Evolutionary conservation across 805 yeast species (phyloP).

Genomic region (Clavispora carvajalis): DNA sequence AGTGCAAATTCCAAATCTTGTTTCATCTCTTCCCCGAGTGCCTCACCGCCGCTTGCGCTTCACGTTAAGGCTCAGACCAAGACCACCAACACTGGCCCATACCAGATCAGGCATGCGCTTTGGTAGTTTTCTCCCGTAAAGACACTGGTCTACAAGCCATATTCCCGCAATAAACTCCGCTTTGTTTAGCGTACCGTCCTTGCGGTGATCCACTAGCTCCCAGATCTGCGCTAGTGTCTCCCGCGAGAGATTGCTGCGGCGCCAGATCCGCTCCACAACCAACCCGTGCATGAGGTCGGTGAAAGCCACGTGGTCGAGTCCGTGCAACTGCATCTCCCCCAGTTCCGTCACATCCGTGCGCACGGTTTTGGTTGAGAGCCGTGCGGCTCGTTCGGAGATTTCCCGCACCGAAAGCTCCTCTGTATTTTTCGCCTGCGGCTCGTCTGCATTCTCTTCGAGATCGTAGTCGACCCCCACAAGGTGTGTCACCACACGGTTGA

Average conservation of each 20-base stretch:
- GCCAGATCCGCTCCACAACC: conserved; percentile 78
- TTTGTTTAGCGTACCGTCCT: conserved; percentile 72
- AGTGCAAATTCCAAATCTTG: not conserved
- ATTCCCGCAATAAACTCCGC: conserved; percentile 91
- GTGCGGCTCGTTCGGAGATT: conserved; percentile 14
- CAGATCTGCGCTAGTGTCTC: conserved; percentile 56
- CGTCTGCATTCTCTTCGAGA: conserved; percentile 4
- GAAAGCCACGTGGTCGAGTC: conserved; percentile 21
- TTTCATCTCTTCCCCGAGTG: not conserved
- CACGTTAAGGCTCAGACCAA: conserved; percentile 37
- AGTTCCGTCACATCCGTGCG: conserved; percentile 15
- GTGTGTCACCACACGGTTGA: conserved; percentile 33
- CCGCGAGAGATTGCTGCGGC: conserved; percentile 63
- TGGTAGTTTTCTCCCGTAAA: conserved; percentile 90
- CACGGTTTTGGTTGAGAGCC: conserved; percentile 22
- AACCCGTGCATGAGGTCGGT: conserved; percentile 45
- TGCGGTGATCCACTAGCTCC: conserved; percentile 61
- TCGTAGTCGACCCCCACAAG: conserved; percentile 31
- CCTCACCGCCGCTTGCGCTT: conserved; percentile 26
- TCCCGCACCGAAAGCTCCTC: conserved; percentile 15
- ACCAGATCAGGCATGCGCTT: conserved; percentile 56
- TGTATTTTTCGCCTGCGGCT: conserved; percentile 5
- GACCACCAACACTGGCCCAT: conserved; percentile 71
- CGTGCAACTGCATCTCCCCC: conserved; percentile 24
- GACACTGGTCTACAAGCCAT: conserved; percentile 96